Conservation (phyloP, 1,284 basidiomycete genomes). For the Rhodofomes roseus region DNA sequence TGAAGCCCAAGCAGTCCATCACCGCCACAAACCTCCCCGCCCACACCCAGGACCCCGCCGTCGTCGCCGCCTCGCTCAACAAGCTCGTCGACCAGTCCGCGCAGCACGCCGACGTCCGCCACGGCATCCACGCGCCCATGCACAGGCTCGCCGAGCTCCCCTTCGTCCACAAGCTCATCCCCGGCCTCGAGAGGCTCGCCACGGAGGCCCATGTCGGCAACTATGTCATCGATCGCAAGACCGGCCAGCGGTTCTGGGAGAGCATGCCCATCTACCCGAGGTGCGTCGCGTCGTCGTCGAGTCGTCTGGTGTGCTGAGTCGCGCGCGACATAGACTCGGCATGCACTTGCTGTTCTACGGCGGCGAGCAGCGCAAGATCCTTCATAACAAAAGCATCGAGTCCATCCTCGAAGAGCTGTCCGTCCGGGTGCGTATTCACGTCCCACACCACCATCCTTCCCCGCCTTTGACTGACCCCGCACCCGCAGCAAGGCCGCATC, state of each 20-base stretch:
- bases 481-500: slow-evolving; percentile 45
- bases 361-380: slow-evolving; percentile 45
- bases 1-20: slow-evolving; percentile 26
- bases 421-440: slow-evolving; percentile 44
- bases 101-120: slow-evolving; percentile 33
- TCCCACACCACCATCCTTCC: neutral
- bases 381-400: slow-evolving; percentile 54
- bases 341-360: slow-evolving; percentile 82
- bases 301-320: neutral
- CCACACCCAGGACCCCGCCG: slow-evolving; percentile 15
- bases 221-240: slow-evolving; percentile 58
- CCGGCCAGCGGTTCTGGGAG: slow-evolving; percentile 68
- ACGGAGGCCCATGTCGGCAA: slow-evolving; percentile 58
- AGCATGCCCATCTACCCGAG: slow-evolving; percentile 77
- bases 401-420: slow-evolving; percentile 63
- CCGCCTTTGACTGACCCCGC: neutral
- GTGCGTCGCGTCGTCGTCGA: slow-evolving; percentile 19
- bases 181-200: slow-evolving; percentile 52
- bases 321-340: slow-evolving; percentile 40
- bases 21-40: slow-evolving; percentile 25
- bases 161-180: slow-evolving; percentile 45
- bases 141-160: slow-evolving; percentile 26
- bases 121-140: slow-evolving; percentile 40
- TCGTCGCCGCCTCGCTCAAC: slow-evolving; percentile 30
- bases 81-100: slow-evolving; percentile 42